Percentiles rank a stretch among this genome's conserved stretches.
These are phyloP conservation scores for Penicillium sumatraense DNA, from an alignment of 2,329 filamentous ascomycete genomes.

Conservation along the genomic window DNA sequence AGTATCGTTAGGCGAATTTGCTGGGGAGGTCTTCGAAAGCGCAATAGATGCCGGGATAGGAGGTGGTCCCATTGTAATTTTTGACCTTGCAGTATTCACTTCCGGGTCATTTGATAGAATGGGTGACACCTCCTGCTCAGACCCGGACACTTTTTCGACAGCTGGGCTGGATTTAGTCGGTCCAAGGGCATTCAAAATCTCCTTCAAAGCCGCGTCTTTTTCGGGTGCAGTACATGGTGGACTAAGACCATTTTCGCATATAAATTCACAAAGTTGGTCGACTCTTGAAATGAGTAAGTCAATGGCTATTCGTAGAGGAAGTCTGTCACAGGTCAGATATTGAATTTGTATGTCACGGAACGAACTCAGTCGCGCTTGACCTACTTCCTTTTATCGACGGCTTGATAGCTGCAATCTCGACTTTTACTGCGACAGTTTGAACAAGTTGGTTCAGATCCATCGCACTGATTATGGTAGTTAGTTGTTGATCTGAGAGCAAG, in stretches of 20 bases:
- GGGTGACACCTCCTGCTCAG: neutral
- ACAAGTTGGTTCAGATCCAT: slow-evolving; percentile 20
- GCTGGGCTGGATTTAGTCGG: slow-evolving; percentile 3
- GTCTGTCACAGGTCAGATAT: slow-evolving; percentile 11
- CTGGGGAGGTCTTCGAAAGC: neutral
- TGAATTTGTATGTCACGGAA: neutral
- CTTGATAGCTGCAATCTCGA: slow-evolving; percentile 28
- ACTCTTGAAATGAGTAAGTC: slow-evolving; percentile 28
- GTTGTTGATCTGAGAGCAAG: neutral
- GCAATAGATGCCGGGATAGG: neutral
- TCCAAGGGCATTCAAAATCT: slow-evolving; percentile 16
- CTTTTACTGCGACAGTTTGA: slow-evolving; percentile 29
- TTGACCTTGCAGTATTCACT: neutral
- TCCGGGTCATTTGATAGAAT: neutral
- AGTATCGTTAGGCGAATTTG: neutral
- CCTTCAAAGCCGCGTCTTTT: slow-evolving; percentile 14
- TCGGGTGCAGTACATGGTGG: slow-evolving; percentile 14
- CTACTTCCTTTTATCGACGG: slow-evolving; percentile 37
- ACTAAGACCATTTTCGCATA: slow-evolving; percentile 21
- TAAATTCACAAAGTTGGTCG: slow-evolving; percentile 28
- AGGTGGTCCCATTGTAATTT: neutral
- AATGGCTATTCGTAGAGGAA: slow-evolving; percentile 30
- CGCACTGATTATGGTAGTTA: slow-evolving; percentile 9
- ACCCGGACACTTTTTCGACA: neutral
- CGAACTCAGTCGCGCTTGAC: no score